Percentiles rank a stretch among this genome's conserved stretches.
These are phyloP conservation scores for Corylus avellana DNA, from an alignment of 306 rosid species.

Conservation along the genomic window DNA sequence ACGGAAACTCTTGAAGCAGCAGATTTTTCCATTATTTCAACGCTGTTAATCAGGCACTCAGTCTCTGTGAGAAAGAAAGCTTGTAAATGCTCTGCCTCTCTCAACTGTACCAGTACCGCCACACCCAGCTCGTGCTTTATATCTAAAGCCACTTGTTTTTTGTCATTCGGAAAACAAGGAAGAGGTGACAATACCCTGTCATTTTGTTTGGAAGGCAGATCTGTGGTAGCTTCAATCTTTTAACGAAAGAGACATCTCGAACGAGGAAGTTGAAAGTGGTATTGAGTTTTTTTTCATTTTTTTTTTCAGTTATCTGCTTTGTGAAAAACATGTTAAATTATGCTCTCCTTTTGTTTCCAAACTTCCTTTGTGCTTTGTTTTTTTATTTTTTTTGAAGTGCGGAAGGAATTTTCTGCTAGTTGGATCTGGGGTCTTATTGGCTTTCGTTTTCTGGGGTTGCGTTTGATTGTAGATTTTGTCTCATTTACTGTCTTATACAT, in stretches of 20 bases:
- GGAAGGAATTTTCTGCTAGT: slow-evolving; percentile 31
- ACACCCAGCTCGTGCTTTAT: background rate
- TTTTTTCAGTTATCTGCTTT: slow-evolving; percentile 4
- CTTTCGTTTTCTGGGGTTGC: slow-evolving; percentile 62
- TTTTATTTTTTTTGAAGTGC: background rate
- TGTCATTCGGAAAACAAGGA: slow-evolving; percentile 1
- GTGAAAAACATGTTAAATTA: slow-evolving; percentile 19
- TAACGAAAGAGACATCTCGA: slow-evolving; percentile 51
- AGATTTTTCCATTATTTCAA: slow-evolving; percentile 26
- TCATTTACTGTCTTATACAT: slow-evolving; percentile 45
- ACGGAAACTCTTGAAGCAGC: slow-evolving; percentile 20
- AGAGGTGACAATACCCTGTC: background rate
- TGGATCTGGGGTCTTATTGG: slow-evolving; percentile 50
- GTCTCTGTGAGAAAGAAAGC: slow-evolving; percentile 19
- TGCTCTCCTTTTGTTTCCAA: slow-evolving; percentile 1
- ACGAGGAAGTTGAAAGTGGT: slow-evolving; percentile 40
- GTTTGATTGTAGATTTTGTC: slow-evolving; percentile 45
- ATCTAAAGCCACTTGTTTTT: background rate
- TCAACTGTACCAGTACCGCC: background rate
- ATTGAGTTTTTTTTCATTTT: slow-evolving; percentile 2
- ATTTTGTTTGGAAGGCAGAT: slow-evolving; percentile 34
- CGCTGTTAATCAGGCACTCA: slow-evolving; percentile 49
- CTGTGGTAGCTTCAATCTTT: slow-evolving; percentile 28
- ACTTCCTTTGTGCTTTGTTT: background rate
- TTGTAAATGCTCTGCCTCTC: background rate